These are phyloP conservation scores for Flagelloscypha sp. DNA, from an alignment of 768 basidiomycete species.

Conservation along the genomic window DNA sequence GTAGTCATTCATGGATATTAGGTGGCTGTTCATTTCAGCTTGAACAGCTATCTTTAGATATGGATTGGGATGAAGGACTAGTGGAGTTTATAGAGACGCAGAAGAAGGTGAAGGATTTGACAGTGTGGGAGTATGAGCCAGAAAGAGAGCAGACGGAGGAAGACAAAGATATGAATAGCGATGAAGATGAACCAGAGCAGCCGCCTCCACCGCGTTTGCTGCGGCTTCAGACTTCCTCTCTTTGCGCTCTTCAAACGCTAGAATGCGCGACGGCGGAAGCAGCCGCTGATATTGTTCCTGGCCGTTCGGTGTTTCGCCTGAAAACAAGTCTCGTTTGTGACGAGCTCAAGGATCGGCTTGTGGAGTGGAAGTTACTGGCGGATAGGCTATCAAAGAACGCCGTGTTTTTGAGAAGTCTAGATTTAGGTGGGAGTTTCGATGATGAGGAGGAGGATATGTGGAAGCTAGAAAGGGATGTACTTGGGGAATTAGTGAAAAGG, in stretches of 20 bases:
- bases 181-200: too few relatives aligned
- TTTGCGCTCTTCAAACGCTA: slow-evolving; percentile 43
- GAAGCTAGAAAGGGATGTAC: slow-evolving; percentile 36
- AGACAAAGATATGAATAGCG: not conserved
- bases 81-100: slow-evolving; percentile 45
- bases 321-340: slow-evolving; percentile 63
- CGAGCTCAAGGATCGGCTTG: slow-evolving; percentile 37
- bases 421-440: slow-evolving; percentile 57
- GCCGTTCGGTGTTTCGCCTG: slow-evolving; percentile 50
- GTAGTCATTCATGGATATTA: slow-evolving; percentile 33
- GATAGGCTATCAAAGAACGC: too few relatives aligned
- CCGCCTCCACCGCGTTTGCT: slow-evolving; percentile 13
- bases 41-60: slow-evolving; percentile 55
- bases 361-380: slow-evolving; percentile 42
- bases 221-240: slow-evolving; percentile 16
- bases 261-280: slow-evolving; percentile 68
- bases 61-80: slow-evolving; percentile 54
- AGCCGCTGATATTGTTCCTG: slow-evolving; percentile 45
- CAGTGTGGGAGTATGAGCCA: slow-evolving; percentile 34
- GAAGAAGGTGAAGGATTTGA: slow-evolving; percentile 39
- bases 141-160: not conserved
- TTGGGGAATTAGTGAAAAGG: slow-evolving; percentile 33
- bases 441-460: slow-evolving; percentile 46
- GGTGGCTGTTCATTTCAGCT: slow-evolving; percentile 42
- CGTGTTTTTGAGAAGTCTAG: slow-evolving; percentile 47